These are phyloP conservation scores for Arthrobotrys sinensis DNA, from an alignment of 2,329 filamentous ascomycete genomes.

Conservation along the genomic window DNA sequence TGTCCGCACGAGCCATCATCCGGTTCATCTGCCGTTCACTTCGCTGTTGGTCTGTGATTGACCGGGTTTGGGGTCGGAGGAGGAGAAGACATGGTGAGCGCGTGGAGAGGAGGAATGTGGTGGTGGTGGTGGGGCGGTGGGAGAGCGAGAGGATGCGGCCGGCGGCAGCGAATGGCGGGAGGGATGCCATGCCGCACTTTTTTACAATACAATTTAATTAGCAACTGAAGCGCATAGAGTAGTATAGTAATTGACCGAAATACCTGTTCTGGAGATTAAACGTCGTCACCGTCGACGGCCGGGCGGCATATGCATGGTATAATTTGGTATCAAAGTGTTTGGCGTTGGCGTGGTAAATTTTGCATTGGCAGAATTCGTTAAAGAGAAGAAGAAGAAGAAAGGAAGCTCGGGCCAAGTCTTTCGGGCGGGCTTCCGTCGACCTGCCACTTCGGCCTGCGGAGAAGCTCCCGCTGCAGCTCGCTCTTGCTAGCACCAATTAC, in stretches of 20 bases:
- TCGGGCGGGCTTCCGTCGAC: conserved; percentile 18
- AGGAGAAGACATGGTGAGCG: conserved; percentile 25
- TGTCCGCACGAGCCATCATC: background rate
- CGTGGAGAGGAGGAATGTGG: conserved; percentile 1
- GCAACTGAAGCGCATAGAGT: background rate
- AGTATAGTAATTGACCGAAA: background rate
- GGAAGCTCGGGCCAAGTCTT: conserved; percentile 31
- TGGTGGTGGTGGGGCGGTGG: conserved; percentile 38
- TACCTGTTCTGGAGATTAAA: conserved; percentile 12
- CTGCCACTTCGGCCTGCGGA: conserved; percentile 32
- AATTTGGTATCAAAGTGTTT: background rate
- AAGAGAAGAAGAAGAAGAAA: background rate
- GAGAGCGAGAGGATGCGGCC: conserved; percentile 22
- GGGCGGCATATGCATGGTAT: conserved; percentile 26
- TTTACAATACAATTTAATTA: conserved; percentile 4
- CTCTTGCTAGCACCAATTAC: too few relatives aligned
- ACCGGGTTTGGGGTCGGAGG: conserved; percentile 5
- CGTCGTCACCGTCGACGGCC: conserved; percentile 51
- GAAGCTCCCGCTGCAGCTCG: conserved; percentile 15
- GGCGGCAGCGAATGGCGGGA: conserved; percentile 15
- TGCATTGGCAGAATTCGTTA: background rate
- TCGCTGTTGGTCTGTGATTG: conserved; percentile 9
- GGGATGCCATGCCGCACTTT: conserved; percentile 35
- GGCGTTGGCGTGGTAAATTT: conserved; percentile 46
- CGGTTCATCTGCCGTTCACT: background rate